A percentile compares a stretch with the other conserved stretches of the same genome.
phyloP scores from a whole-genome alignment of 345 rosid species.

The Streptanthus diversifolius region DNA sequence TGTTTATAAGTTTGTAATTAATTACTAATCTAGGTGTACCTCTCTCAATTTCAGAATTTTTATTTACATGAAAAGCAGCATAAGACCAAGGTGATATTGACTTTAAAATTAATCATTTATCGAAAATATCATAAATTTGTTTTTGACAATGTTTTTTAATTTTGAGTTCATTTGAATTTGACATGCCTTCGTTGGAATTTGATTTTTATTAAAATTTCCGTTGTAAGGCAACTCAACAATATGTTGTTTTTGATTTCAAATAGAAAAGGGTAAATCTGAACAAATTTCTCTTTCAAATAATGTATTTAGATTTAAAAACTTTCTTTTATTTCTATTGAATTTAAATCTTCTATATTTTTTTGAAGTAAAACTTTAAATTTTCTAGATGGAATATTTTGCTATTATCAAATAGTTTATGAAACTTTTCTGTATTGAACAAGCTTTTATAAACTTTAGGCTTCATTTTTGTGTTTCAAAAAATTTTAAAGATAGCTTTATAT shows the following conservation, averaged over 20 bases:
- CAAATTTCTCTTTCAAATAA: background rate
- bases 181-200: background rate
- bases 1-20: too few species aligned
- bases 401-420: too few species aligned
- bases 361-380: background rate
- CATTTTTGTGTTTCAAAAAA: too few species aligned
- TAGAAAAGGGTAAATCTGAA: too few species aligned
- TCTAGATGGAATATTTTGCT: too few species aligned
- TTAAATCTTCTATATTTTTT: background rate
- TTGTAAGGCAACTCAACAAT: background rate
- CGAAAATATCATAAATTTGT: background rate
- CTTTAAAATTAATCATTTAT: background rate
- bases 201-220: background rate
- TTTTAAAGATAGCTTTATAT: too few species aligned
- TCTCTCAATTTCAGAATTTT: too few species aligned
- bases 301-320: background rate
- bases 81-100: background rate
- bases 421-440: too few species aligned
- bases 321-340: background rate
- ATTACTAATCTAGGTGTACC: too few species aligned
- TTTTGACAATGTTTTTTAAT: background rate
- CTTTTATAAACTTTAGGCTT: too few species aligned
- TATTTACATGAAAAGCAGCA: too few species aligned
- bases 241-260: background rate
- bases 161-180: background rate